Conservation (phyloP, 2,329 filamentous ascomycete genomes). For the Calonectria ilicicola region DNA sequence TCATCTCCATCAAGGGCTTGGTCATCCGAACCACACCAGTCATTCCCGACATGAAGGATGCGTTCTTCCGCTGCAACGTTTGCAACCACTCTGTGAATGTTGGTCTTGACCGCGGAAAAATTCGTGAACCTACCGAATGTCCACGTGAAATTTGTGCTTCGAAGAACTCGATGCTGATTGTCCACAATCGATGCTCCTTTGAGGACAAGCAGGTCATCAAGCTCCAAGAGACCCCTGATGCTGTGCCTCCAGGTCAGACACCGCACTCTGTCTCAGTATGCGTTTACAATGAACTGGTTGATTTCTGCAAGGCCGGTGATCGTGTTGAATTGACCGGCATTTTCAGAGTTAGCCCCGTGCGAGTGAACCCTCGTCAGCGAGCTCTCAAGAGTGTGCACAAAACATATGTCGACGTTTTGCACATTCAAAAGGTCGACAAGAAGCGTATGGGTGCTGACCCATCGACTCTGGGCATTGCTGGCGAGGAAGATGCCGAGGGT, state of each 20-base stretch:
- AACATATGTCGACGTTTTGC: constrained; percentile 95
- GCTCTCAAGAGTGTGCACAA: constrained; percentile 97
- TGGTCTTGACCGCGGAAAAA: constrained; percentile 94
- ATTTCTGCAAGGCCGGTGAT: constrained; percentile 98
- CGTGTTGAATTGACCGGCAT: constrained; percentile 96
- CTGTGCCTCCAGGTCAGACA: constrained; percentile 93
- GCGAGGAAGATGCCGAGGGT: constrained; percentile 73
- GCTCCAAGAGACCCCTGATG: constrained; percentile 96
- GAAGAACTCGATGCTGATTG: constrained; percentile 97
- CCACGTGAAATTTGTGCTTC: constrained; percentile 84
- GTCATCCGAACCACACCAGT: constrained; percentile 96
- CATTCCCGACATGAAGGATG: constrained; percentile 99
- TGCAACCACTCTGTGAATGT: constrained; percentile 94
- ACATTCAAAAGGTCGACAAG: constrained; percentile 97
- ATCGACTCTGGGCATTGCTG: constrained; percentile 85
- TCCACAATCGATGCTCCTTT: constrained; percentile 95
- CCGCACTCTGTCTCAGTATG: constrained; percentile 97
- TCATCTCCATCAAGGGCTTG: constrained; percentile 93
- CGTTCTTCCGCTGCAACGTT: constrained; percentile 95
- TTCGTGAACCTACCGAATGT: constrained; percentile 92
- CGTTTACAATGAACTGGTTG: constrained; percentile 95
- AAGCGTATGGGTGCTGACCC: constrained; percentile 92
- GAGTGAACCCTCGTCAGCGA: constrained; percentile 92
- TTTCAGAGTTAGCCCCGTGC: constrained; percentile 93
- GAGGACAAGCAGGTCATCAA: constrained; percentile 99